A percentile compares a stretch with the other conserved stretches of the same genome.
These are phyloP conservation scores for Chalaropsis ovoidea DNA, from an alignment of 2,329 filamentous ascomycete species.

Conservation along the genomic window DNA sequence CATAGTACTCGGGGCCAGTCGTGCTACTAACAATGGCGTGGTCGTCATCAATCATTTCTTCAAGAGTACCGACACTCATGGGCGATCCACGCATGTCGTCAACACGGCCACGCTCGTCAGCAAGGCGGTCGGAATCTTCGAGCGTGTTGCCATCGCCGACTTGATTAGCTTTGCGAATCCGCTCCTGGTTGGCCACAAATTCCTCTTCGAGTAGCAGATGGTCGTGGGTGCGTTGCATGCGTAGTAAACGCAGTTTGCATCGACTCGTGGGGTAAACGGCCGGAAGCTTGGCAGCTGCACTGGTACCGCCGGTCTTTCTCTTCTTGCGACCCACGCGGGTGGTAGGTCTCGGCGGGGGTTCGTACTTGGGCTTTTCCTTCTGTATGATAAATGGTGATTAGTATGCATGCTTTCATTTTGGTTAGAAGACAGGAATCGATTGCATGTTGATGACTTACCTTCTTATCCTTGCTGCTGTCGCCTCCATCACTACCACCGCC, in stretches of 20 bases:
- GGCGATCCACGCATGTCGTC: conserved; percentile 98
- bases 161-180: conserved; percentile 81
- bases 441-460: conserved; percentile 46
- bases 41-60: conserved; percentile 98
- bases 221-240: conserved; percentile 98
- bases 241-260: conserved; percentile 92
- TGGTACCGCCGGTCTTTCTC: conserved; percentile 87
- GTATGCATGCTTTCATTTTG: background rate
- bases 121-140: conserved; percentile 71
- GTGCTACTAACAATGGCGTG: conserved; percentile 97
- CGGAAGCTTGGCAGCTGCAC: conserved; percentile 89
- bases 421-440: background rate
- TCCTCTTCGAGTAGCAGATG: conserved; percentile 94
- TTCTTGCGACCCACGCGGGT: conserved; percentile 97
- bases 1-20: conserved; percentile 96
- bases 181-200: conserved; percentile 98
- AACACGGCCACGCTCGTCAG: conserved; percentile 86
- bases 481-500: conserved; percentile 63
- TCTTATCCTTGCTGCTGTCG: conserved; percentile 78
- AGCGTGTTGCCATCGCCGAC: conserved; percentile 62
- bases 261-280: conserved; percentile 88
- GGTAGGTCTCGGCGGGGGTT: conserved; percentile 91
- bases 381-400: conserved; percentile 33
- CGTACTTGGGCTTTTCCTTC: conserved; percentile 99
- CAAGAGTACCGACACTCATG: conserved; percentile 94